phyloP scores from a whole-genome alignment of 345 rosid species.

The Ricinus communis region DNA sequence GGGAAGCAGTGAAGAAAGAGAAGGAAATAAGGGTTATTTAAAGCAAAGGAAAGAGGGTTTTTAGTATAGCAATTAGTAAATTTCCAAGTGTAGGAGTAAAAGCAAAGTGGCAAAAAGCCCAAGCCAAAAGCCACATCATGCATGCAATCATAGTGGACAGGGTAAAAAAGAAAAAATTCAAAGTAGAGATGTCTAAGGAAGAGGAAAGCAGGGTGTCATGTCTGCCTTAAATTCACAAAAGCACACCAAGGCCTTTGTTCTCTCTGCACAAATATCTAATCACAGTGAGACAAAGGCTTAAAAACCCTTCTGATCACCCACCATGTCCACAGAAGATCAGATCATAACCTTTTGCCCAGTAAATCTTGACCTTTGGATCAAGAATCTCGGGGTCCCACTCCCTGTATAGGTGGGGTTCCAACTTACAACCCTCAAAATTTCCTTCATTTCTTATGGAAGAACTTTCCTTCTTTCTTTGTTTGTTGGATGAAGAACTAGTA shows the following conservation, averaged over 20 bases:
- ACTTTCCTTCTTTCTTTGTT: background rate
- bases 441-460: conserved; percentile 5
- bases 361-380: conserved; percentile 25
- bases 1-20: conserved; percentile 14
- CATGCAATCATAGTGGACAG: conserved; percentile 44
- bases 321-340: conserved; percentile 9
- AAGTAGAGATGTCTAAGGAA: conserved; percentile 28
- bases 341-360: conserved; percentile 8
- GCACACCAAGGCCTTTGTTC: conserved; percentile 12
- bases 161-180: conserved; percentile 23
- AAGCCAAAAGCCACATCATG: conserved; percentile 35
- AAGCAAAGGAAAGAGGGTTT: background rate
- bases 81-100: conserved; percentile 6
- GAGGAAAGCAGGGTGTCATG: conserved; percentile 20
- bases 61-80: conserved; percentile 12
- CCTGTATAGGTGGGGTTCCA: conserved; percentile 3
- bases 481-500: conserved; percentile 14
- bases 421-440: background rate
- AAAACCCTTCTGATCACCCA: conserved; percentile 11
- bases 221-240: conserved; percentile 42
- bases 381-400: conserved; percentile 33
- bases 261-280: conserved; percentile 18
- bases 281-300: conserved; percentile 13
- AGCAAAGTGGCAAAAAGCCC: background rate
- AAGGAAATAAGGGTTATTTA: background rate